Evolutionary conservation across 495 filamentous ascomycete genomes (phyloP).

Genomic region (Penicillium antarcticum): DNA sequence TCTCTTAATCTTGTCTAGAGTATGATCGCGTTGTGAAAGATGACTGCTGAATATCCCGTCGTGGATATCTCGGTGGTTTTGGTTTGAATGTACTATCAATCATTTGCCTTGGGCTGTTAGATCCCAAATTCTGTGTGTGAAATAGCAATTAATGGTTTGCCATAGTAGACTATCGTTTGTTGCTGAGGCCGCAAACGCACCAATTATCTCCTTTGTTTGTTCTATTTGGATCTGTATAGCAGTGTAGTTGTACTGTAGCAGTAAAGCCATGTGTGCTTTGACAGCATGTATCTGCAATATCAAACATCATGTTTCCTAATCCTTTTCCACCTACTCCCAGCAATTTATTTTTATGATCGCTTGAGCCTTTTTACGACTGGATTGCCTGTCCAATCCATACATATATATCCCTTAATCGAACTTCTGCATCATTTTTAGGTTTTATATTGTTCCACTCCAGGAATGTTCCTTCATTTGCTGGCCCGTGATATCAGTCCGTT

Average conservation of each 20-base stretch:
- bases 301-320: conserved; percentile 2
- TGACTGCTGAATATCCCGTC: conserved; percentile 6
- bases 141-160: conserved; percentile 37
- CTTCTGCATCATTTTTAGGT: no score
- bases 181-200: conserved; percentile 15
- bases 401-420: no score
- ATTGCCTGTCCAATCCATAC: no score
- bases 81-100: conserved; percentile 38
- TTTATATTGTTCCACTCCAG: no score
- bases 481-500: no score
- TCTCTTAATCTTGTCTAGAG: conserved; percentile 32
- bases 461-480: no score
- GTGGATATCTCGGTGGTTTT: conserved; percentile 11
- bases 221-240: not conserved
- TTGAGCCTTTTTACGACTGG: no score
- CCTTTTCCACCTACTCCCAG: no score
- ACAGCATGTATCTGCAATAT: no score
- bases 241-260: not conserved
- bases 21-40: conserved; percentile 24
- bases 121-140: conserved; percentile 33
- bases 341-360: no score
- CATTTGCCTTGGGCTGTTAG: conserved; percentile 34
- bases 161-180: conserved; percentile 35
- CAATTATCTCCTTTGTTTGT: conserved; percentile 28
- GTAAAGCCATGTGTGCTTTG: no score